Percentiles rank a stretch among this genome's conserved stretches.
Conservation (phyloP, 371 early-diverging fungal genomes). For the Rhizopus microsporus region DNA sequence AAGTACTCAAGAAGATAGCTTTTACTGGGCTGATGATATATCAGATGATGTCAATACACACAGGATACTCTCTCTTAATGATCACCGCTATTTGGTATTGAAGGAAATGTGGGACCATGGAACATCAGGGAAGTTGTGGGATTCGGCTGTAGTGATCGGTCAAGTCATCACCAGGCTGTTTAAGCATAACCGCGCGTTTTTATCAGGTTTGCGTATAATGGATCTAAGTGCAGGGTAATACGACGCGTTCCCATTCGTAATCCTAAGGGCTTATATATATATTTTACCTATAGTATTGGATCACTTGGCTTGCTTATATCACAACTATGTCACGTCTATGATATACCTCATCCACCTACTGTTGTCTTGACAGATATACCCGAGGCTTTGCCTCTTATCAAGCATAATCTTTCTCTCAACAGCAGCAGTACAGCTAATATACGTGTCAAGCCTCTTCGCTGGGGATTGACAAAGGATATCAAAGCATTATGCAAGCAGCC, state of each 20-base stretch:
- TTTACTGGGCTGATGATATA: constrained; percentile 1
- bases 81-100: constrained; percentile 28
- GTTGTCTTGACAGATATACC: constrained; percentile 46
- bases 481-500: constrained; percentile 12
- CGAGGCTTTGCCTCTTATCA: constrained; percentile 44
- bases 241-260: not conserved
- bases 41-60: not conserved
- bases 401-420: constrained; percentile 34
- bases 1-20: not conserved
- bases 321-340: constrained; percentile 7
- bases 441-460: constrained; percentile 29
- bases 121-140: constrained; percentile 65
- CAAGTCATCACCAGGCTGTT: constrained; percentile 42
- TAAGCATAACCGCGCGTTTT: constrained; percentile 18
- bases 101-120: constrained; percentile 53
- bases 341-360: not conserved
- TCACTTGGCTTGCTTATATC: constrained; percentile 26
- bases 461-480: constrained; percentile 27
- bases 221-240: constrained; percentile 53
- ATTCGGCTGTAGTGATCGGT: constrained; percentile 56
- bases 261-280: constrained; percentile 35
- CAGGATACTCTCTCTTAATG: not conserved
- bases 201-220: constrained; percentile 28
- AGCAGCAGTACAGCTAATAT: constrained; percentile 12
- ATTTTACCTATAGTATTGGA: constrained; percentile 16